Conservation (phyloP, 371 early-diverging fungal species). For the Lichtheimia corymbifera region DNA sequence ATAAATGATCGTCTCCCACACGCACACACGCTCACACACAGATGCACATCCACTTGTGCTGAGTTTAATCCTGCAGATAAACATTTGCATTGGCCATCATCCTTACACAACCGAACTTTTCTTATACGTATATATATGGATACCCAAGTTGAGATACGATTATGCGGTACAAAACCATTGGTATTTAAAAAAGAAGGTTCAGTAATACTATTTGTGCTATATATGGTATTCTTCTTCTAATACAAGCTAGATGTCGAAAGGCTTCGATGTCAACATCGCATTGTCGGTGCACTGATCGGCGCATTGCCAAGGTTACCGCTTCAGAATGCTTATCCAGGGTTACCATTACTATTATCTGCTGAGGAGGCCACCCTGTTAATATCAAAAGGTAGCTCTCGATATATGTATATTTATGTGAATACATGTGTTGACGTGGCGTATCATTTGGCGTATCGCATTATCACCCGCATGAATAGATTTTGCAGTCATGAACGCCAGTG, state of each 20-base stretch:
- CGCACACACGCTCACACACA: too few species aligned
- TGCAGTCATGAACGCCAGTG: not conserved
- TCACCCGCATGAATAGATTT: not conserved
- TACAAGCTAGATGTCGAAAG: slow-evolving; percentile 33
- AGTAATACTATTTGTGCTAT: not conserved
- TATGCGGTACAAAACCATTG: slow-evolving; percentile 16
- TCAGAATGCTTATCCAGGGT: slow-evolving; percentile 55
- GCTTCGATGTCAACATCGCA: slow-evolving; percentile 46
- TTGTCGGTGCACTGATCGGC: slow-evolving; percentile 60
- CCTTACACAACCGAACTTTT: not conserved
- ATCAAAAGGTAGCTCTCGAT: slow-evolving; percentile 30
- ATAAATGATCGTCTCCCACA: too few species aligned
- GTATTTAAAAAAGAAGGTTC: slow-evolving; percentile 22
- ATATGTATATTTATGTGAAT: not conserved
- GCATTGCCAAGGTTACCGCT: slow-evolving; percentile 53
- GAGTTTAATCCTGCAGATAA: not conserved
- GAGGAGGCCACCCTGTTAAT: slow-evolving; percentile 56
- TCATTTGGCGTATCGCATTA: slow-evolving; percentile 9
- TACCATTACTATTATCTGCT: slow-evolving; percentile 52
- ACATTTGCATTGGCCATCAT: not conserved
- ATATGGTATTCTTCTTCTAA: not conserved
- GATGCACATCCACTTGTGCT: too few species aligned
- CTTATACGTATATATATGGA: not conserved
- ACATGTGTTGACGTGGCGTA: not conserved
- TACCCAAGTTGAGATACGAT: not conserved